Conservation (phyloP, 78 protist genomes). For the Isochrysis galbana region DNA sequence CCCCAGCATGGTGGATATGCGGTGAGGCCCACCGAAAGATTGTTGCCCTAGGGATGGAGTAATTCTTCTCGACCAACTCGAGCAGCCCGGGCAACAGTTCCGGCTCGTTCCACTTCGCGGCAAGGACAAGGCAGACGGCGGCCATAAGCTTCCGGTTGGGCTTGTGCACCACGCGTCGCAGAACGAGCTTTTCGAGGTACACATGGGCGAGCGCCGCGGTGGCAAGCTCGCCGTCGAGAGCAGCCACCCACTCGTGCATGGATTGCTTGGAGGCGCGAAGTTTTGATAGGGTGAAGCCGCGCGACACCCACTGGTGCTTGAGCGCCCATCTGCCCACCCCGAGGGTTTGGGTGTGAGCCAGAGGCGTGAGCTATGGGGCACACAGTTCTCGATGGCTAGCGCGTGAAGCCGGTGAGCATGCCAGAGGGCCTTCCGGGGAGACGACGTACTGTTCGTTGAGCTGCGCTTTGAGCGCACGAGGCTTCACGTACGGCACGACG, state of each 20-base stretch:
- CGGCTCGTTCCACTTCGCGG: not conserved
- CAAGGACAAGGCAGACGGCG: not conserved
- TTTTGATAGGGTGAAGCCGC: not conserved
- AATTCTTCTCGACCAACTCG: not conserved
- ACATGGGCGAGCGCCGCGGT: not conserved
- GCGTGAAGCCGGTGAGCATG: too few species aligned
- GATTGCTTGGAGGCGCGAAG: not conserved
- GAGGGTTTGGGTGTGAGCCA: too few species aligned
- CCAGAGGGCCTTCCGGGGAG: too few species aligned
- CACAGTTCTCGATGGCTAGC: too few species aligned
- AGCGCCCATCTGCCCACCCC: too few species aligned
- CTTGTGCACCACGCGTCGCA: not conserved
- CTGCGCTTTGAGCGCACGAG: not conserved
- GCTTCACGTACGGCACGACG: not conserved
- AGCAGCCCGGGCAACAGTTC: not conserved
- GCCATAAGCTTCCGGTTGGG: conserved; percentile 17
- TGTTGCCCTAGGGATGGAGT: not conserved
- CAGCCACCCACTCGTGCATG: not conserved
- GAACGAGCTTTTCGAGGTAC: not conserved
- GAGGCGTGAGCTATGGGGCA: too few species aligned
- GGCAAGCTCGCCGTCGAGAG: not conserved
- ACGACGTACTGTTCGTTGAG: not conserved
- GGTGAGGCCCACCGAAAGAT: too few species aligned
- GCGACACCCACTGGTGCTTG: not conserved
- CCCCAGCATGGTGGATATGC: not conserved